phyloP scores from a whole-genome alignment of 345 rosid genomes.

The Gossypium arboreum region DNA sequence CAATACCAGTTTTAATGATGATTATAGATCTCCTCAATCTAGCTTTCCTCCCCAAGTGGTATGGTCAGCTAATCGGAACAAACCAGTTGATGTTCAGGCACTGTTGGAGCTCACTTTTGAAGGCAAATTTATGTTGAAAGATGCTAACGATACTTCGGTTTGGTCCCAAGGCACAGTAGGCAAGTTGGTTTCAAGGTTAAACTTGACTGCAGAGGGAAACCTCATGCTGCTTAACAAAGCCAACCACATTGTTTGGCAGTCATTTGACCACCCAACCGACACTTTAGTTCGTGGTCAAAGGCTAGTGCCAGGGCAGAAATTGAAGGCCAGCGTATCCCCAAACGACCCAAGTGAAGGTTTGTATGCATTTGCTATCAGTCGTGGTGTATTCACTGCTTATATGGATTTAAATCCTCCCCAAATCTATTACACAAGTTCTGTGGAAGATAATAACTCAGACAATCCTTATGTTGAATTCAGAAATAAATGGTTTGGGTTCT shows the following conservation, averaged over 20 bases:
- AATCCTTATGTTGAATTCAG: not conserved
- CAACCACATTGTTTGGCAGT: not conserved
- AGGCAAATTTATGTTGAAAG: not conserved
- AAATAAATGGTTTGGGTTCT: not conserved
- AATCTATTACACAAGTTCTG: not conserved
- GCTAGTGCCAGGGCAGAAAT: not conserved
- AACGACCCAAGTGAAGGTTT: not conserved
- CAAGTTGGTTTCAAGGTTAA: not conserved
- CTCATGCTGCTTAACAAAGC: not conserved
- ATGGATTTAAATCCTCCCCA: not conserved
- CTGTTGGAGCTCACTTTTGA: not conserved
- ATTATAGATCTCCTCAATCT: not conserved
- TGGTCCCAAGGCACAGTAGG: not conserved
- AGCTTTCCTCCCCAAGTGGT: not conserved
- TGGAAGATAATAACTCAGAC: not conserved
- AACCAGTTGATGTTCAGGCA: not conserved
- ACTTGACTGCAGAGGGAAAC: not conserved
- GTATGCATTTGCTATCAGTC: not conserved
- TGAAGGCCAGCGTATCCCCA: not conserved
- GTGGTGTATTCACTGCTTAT: not conserved
- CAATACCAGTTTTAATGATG: not conserved
- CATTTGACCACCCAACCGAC: not conserved
- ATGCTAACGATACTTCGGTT: not conserved
- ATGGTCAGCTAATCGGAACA: not conserved
- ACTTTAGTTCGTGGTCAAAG: not conserved